Evolutionary conservation across 257 asterid genomes (phyloP), one percentile per base, ranked within the genome.

Genomic region (Capsicum pubescens): DNA sequence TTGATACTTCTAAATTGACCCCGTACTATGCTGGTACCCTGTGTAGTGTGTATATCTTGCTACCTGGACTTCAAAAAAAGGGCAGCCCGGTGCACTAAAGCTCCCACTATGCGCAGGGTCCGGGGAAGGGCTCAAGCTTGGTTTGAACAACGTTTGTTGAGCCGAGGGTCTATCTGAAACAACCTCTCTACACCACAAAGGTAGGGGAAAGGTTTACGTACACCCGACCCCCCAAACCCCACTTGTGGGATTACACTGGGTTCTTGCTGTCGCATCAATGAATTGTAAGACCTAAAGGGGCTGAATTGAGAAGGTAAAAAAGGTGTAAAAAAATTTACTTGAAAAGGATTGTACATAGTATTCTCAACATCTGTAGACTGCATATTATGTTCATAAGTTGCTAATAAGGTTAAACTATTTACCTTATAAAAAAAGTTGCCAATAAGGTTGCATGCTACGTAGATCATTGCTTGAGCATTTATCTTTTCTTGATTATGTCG

Each of bases 41-140:
- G 77, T 15, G 15, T 68, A 68, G 12, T 68, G 77, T 39, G 15
- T 68, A 68, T 68, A 36, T 68, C 26, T 68, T 68, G 77, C 77
- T 68, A 39, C 77, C 77, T 15, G 8, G 26, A 68, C 26, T 68
- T 68, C 48, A 1, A 26, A 2, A 26, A 26, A 26, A 26, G 32
- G 2, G 32, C 32, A 26, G 32, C 32, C 32, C 32, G 32, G 32
- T 26, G 32, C 32, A 26, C 32, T 26, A 26, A 26, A 26, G 32
- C 32, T 26, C 32, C 32, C 32, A 26, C 32, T 26, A 26, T 26
- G 32, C 32, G 32, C 32, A 26, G 2, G 32, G 32, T 26, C 32
- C 32, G 2, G 32, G 32, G 32, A 26, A 26, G 32, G 32, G 32
- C 32, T 26, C 32, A 26, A 26, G 32, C 32, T 2, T 26, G 32